Percentiles rank a stretch among this genome's conserved stretches.
Conservation (phyloP, 139 green algal genomes). For the Micromonas pusilla region DNA sequence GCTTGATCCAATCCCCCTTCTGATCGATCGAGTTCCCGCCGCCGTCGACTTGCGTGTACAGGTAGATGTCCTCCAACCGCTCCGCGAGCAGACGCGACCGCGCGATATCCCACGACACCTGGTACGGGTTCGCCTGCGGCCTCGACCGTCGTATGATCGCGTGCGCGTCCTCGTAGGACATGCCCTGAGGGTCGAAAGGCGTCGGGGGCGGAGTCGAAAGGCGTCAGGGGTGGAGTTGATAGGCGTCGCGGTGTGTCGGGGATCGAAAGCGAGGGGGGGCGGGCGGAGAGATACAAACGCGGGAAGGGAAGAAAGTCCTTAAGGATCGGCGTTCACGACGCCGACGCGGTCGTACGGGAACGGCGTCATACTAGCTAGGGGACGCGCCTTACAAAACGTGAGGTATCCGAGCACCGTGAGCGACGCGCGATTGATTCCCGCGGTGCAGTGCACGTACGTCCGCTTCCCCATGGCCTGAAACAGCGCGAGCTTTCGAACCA, state of each 20-base stretch:
- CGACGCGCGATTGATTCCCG: slow-evolving; percentile 68
- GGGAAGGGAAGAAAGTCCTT: no score
- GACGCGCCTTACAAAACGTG: slow-evolving; percentile 54
- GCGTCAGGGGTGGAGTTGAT: no score
- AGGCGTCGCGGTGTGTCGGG: no score
- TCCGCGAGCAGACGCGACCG: neutral
- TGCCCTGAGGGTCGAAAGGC: slow-evolving; percentile 28
- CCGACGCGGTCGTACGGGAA: no score
- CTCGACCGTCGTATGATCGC: slow-evolving; percentile 38
- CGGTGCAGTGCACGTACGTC: slow-evolving; percentile 74
- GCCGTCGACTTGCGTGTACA: neutral
- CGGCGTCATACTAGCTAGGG: neutral
- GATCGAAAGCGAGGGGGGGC: no score
- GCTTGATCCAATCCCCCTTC: slow-evolving; percentile 19
- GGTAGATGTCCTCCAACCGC: slow-evolving; percentile 8
- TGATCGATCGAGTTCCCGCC: neutral
- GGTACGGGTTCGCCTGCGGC: slow-evolving; percentile 56
- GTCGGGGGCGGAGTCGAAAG: no score
- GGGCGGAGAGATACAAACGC: no score
- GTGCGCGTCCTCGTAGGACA: slow-evolving; percentile 42
- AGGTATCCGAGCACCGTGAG: slow-evolving; percentile 64
- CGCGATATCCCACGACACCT: slow-evolving; percentile 47
- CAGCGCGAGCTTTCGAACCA: slow-evolving; percentile 49
- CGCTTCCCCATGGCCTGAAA: slow-evolving; percentile 43
- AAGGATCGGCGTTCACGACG: no score